Evolutionary conservation across 352 stramenopile genomes (phyloP), one percentile per base, ranked within the genome.

Genomic region (Pythium biforme): DNA sequence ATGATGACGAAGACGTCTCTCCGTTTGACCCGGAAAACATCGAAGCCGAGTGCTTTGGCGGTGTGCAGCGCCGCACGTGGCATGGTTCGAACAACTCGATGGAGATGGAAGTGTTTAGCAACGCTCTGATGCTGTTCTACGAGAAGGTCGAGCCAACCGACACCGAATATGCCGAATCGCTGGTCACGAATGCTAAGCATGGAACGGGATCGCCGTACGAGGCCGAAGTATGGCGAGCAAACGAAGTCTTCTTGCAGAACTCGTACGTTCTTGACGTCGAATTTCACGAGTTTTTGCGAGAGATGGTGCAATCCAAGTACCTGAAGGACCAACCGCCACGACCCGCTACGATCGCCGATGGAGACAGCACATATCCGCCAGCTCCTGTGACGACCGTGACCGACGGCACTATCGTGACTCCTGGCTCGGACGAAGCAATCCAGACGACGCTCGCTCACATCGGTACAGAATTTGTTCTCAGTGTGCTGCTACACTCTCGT

Each of bases 51-150:
- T 99, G 97, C 65, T 99, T 99, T 83, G 97, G 97, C n/a, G 97
- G 97, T 22, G 97, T 98, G 17, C 85, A 98, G 61, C 81, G 81
- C 12, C 83, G 84, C 19, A 92, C 81, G 23, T 99, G 93, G 89
- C 93, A 99, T 68, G 97, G 97, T 19, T 86, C 97, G 22, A 95
- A 73, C 59, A 98, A 98, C 64, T 95, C 92, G 20, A 96, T 99
- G 73, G 97, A 99, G 69, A 98, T 97, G 80, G 97, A 99, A 72
- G 91, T 98, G 15, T 98, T 98, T 72, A 97, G 95, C 54, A 99
- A 99, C 70, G 97, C 97, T 5, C 75, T 99, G 6, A 99, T 99
- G 94, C 79, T 99, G 0, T 99, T 99, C 68, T 99, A 99, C 66
- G 97, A 99, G 64, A 99, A 99, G 74, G 89, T 99, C 25, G 72